These are phyloP conservation scores for Musa schizocarpa DNA, from an alignment of 176 grass and related monocot species.

Conservation along the genomic window DNA sequence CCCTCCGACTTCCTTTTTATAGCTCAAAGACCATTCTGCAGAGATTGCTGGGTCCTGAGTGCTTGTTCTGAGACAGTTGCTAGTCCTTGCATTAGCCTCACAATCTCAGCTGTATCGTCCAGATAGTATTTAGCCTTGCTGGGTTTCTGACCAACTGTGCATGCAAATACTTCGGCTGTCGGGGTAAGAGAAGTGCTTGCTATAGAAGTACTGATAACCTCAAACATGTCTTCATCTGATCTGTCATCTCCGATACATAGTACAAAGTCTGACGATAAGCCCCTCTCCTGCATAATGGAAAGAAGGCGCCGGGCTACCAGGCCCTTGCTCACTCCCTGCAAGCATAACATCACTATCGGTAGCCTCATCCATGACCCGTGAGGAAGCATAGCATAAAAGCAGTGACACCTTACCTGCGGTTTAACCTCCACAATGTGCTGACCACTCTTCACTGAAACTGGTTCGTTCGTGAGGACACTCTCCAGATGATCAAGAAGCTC, in stretches of 20 bases:
- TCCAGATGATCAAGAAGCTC: conserved; percentile 83
- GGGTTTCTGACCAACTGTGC: conserved; percentile 75
- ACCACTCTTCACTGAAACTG: conserved; percentile 75
- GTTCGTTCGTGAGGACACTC: conserved; percentile 70
- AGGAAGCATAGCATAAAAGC: background rate
- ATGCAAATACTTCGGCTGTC: conserved; percentile 69
- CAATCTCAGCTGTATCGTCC: conserved; percentile 67
- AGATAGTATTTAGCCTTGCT: conserved; percentile 96
- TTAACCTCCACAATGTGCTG: conserved; percentile 62
- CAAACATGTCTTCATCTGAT: conserved; percentile 96
- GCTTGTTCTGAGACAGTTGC: conserved; percentile 58
- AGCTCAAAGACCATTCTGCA: background rate
- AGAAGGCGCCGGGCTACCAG: conserved; percentile 57
- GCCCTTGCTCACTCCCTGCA: conserved; percentile 82
- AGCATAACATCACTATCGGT: background rate
- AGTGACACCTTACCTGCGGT: conserved; percentile 46
- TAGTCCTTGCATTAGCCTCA: conserved; percentile 81
- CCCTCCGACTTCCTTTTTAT: background rate
- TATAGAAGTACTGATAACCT: conserved; percentile 42
- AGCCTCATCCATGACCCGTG: background rate
- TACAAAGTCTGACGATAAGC: conserved; percentile 47
- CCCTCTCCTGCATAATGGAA: conserved; percentile 41
- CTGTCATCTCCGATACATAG: conserved; percentile 85
- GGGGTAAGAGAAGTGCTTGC: conserved; percentile 30
- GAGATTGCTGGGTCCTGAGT: background rate